Conservation (phyloP, 2,329 filamentous ascomycete species). For the Coniochaeta prunicola region DNA sequence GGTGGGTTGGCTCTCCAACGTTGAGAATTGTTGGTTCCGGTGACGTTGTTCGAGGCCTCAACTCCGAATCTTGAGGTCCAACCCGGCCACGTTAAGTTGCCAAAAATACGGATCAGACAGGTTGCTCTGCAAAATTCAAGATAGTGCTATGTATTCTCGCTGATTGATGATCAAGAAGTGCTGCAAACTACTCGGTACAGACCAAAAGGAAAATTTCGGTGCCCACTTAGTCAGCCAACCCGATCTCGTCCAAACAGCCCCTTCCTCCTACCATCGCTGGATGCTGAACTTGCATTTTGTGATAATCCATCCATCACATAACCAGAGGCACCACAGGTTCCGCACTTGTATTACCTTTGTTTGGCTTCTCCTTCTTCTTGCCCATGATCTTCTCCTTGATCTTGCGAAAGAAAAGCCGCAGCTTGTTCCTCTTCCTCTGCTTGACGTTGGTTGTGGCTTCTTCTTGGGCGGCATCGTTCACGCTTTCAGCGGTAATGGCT, state of each 20-base stretch:
- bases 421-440: slow-evolving; percentile 6
- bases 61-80: no score
- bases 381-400: not conserved
- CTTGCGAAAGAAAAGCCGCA: slow-evolving; percentile 8
- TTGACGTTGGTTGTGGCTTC: not conserved
- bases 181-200: not conserved
- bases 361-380: not conserved
- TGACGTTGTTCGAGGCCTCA: not conserved
- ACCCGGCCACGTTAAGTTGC: no score
- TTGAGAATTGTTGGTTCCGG: no score
- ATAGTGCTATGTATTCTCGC: not conserved
- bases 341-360: not conserved
- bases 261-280: not conserved
- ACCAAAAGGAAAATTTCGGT: not conserved
- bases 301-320: not conserved
- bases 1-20: not conserved
- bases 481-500: no score
- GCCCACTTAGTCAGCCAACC: not conserved
- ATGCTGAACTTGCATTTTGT: not conserved
- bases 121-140: no score
- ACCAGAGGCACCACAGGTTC: not conserved
- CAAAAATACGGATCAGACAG: no score
- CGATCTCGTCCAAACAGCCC: not conserved
- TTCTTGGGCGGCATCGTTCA: no score
- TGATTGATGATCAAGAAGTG: not conserved